Percentiles rank a stretch among this genome's conserved stretches.
Conservation (phyloP, 129 eudicot species). For the Gnaphalium uliginosum region DNA sequence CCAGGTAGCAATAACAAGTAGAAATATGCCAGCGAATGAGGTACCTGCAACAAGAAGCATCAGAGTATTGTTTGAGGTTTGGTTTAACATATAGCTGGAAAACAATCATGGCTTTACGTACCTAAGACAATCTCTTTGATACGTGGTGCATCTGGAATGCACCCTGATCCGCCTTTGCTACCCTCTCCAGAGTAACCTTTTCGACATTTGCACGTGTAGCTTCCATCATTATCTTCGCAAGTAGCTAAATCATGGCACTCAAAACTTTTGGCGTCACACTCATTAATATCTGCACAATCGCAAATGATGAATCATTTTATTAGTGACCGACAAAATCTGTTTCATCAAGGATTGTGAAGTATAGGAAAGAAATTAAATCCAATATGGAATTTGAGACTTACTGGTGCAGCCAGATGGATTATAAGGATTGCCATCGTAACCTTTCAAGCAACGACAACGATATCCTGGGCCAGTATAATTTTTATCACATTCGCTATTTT, state of each 20-base stretch:
- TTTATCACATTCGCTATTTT: slow-evolving; percentile 20
- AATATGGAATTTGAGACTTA: too few relatives aligned
- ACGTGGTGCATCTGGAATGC: slow-evolving; percentile 15
- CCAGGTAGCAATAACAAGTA: slow-evolving; percentile 22
- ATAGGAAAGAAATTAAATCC: neutral
- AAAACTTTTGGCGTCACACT: too few relatives aligned
- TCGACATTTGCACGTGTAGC: too few relatives aligned
- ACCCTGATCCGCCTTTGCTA: too few relatives aligned
- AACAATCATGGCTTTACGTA: too few relatives aligned
- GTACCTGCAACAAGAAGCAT: slow-evolving; percentile 12
- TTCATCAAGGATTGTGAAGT: neutral
- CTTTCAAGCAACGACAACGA: slow-evolving; percentile 37
- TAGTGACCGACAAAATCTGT: neutral
- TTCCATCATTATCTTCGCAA: too few relatives aligned
- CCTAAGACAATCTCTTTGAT: slow-evolving; percentile 10
- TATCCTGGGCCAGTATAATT: slow-evolving; percentile 32
- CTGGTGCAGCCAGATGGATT: slow-evolving; percentile 42
- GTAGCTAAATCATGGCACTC: too few relatives aligned
- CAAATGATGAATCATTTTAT: neutral
- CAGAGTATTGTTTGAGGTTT: neutral
- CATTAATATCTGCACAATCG: slow-evolving; percentile 19
- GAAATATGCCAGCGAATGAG: slow-evolving; percentile 9
- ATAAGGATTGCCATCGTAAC: slow-evolving; percentile 52
- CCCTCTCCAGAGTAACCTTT: slow-evolving; percentile 19
- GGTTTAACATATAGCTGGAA: neutral